Evolutionary conservation across 345 rosid species (phyloP).

Genomic region (Leavenworthia alabamica): DNA sequence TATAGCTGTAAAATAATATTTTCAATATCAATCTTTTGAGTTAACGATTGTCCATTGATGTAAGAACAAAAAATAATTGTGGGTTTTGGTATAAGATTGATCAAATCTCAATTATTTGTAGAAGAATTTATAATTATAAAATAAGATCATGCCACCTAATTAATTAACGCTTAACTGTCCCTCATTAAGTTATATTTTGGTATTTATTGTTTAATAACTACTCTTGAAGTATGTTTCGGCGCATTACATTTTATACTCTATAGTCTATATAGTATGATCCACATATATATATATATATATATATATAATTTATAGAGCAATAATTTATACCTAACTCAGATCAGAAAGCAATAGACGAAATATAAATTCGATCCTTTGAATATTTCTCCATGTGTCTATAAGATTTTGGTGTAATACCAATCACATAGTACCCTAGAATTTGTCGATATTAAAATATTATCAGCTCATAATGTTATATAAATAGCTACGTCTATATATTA

Average conservation of each 20-base stretch:
- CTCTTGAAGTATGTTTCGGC: slow-evolving; percentile 13
- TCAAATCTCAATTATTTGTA: slow-evolving; percentile 8
- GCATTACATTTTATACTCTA: neutral
- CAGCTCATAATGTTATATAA: neutral
- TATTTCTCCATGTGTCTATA: slow-evolving; percentile 19
- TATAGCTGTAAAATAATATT: slow-evolving; percentile 1
- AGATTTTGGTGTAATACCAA: neutral
- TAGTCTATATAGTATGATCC: neutral
- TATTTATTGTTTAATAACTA: slow-evolving; percentile 18
- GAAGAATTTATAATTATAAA: neutral
- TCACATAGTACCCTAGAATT: neutral
- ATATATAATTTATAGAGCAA: neutral
- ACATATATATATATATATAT: too few relatives aligned
- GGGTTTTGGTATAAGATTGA: slow-evolving; percentile 10
- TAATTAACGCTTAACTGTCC: slow-evolving; percentile 30
- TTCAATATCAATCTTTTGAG: neutral
- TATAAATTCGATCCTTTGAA: slow-evolving; percentile 9
- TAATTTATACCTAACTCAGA: slow-evolving; percentile 4
- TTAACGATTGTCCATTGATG: neutral
- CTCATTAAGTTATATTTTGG: slow-evolving; percentile 24
- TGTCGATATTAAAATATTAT: neutral
- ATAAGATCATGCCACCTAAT: slow-evolving; percentile 24
- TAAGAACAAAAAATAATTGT: neutral
- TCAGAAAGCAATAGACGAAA: slow-evolving; percentile 3
- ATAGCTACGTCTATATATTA: neutral